Conservation (phyloP, 2,329 filamentous ascomycete genomes). For the Pseudogymnoascus destructans region DNA sequence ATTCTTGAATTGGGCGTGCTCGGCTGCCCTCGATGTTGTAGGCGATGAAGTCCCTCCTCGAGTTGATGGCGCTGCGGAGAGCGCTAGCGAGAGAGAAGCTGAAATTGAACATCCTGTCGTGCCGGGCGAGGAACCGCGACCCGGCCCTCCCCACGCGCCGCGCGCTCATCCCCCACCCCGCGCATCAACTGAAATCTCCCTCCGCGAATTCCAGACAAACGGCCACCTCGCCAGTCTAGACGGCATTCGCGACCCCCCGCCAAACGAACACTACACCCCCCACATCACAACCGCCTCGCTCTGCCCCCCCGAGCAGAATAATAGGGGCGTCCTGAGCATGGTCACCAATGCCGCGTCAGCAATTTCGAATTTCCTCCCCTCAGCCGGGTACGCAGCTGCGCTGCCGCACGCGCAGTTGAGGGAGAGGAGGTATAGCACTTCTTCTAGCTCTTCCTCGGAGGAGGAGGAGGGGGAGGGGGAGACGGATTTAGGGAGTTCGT, state of each 20-base stretch:
- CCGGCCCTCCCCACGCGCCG: not conserved
- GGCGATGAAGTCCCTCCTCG: conserved; percentile 13
- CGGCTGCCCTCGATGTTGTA: conserved; percentile 23
- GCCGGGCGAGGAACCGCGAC: not conserved
- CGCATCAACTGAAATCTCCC: not conserved
- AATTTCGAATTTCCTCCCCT: conserved; percentile 19
- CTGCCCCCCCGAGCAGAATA: not conserved
- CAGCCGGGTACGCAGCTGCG: conserved; percentile 42
- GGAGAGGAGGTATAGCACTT: not conserved
- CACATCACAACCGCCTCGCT: not conserved
- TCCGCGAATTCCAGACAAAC: conserved; percentile 25
- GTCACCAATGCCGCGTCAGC: conserved; percentile 8
- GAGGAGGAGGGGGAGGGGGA: not conserved
- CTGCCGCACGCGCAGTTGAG: conserved; percentile 38
- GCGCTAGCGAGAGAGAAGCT: too few species aligned
- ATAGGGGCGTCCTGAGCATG: conserved; percentile 9
- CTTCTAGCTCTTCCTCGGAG: not conserved
- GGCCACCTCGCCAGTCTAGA: conserved; percentile 20
- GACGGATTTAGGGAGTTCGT: not conserved
- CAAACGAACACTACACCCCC: not conserved
- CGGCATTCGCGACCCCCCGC: not conserved
- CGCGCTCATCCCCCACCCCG: conserved; percentile 27
- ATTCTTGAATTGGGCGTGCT: conserved; percentile 55
- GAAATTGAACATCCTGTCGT: not conserved
- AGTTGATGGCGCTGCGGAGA: not conserved